phyloP scores from a whole-genome alignment of 2,329 filamentous ascomycete species.

The Cladosporium cucumerinum region DNA sequence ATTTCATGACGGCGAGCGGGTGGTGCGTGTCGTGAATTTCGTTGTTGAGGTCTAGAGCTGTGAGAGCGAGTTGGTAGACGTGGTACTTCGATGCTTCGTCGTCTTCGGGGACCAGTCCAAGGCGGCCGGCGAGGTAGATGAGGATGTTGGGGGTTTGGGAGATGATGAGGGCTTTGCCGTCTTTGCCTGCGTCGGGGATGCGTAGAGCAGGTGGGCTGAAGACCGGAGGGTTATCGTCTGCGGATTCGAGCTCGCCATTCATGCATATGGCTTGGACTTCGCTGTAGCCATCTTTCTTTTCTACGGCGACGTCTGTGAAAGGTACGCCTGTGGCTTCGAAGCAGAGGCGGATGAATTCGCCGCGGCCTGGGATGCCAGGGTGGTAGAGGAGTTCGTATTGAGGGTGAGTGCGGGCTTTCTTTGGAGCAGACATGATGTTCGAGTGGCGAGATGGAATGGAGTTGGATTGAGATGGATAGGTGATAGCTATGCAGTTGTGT shows the following conservation, averaged over 20 bases:
- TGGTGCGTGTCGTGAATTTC: constrained; percentile 76
- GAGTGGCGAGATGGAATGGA: background rate
- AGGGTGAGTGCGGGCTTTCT: constrained; percentile 24
- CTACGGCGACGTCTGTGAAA: constrained; percentile 62
- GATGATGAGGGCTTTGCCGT: constrained; percentile 58
- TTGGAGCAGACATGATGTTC: constrained; percentile 20
- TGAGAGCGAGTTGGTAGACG: constrained; percentile 63
- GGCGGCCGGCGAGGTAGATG: constrained; percentile 61
- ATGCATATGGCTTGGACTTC: constrained; percentile 49
- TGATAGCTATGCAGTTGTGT: background rate
- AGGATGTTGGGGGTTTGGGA: constrained; percentile 72
- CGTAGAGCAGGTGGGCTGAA: constrained; percentile 66
- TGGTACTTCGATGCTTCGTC: constrained; percentile 52
- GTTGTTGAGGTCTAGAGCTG: constrained; percentile 67
- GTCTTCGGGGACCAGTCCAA: constrained; percentile 54
- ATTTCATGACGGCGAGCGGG: constrained; percentile 56
- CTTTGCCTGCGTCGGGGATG: constrained; percentile 45
- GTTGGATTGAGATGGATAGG: background rate
- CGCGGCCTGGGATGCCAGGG: constrained; percentile 68
- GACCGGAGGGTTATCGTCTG: constrained; percentile 57
- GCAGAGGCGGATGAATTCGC: constrained; percentile 68
- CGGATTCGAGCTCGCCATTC: constrained; percentile 37
- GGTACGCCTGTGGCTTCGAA: constrained; percentile 65
- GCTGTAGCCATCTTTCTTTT: constrained; percentile 48
- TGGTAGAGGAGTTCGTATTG: constrained; percentile 58